Base-by-base conservation (phyloP, 164 flowering plant genomes). In the Vitis rotundifolia region DNA sequence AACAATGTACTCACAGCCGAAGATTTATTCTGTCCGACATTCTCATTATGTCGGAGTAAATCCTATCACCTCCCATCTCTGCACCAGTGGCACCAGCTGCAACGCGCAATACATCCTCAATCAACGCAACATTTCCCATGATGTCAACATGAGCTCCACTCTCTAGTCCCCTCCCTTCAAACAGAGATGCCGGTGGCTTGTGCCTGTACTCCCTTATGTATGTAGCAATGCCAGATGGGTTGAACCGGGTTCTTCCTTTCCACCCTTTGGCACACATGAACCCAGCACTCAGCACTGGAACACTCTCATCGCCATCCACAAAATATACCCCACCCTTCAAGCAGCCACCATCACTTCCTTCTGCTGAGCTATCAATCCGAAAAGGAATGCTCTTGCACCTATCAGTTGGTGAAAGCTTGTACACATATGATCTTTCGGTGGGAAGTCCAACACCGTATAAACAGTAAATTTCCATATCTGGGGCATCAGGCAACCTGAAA, bases 231-330 rank as follows among this genome's bases (percentile, higher is more conserved):
- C 92, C 92, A 0, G 93, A 86, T 8, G 97, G 97, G 71, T 91
- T 91, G 80, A 89, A 91, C 68, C 90, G 73, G 31, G 84, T 89
- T 67, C 60, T 83, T 11, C 90, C 91, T 65, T 83, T 75, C 97
- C 94, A 89, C 10, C 91, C 97, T 72, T 83, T 86, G 52, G 93
- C 93, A 69, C 93, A 89, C 97, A 91, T 89, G 86, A 83, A 88
- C 3, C 93, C 93, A 0, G 93, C 85, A 50, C 97, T 88, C 16
- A 91, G 4, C n/a, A 81, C 87, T 0, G 93, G 93, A 28, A 88
- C 89, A 58, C 78, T 88, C 66, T 86, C 89, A 44, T 91, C 97
- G 1, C 97, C 93, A 53, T 91, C 97, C 11, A 78, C 90, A 26
- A 85, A 84, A 71, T 83, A 73, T 2, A 88, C 88, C 15, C 91